Evolutionary conservation across 768 basidiomycete species (phyloP).

Genomic region (Piloderma croceum): DNA sequence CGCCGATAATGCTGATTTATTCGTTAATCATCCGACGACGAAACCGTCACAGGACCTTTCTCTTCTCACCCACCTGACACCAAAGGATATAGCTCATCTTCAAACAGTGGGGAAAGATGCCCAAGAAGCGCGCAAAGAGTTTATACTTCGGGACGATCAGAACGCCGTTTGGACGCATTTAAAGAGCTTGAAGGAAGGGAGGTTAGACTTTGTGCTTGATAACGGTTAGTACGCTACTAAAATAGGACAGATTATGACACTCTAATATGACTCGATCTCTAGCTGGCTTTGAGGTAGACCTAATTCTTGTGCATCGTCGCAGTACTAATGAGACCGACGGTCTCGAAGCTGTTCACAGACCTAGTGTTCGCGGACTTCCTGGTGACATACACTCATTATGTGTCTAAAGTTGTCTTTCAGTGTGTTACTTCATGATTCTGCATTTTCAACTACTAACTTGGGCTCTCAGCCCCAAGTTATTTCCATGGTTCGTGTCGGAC

Average conservation of each 20-base stretch:
- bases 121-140: conserved; percentile 67
- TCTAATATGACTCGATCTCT: too few species aligned
- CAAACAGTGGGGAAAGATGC: conserved; percentile 82
- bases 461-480: conserved; percentile 73
- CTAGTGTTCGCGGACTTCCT: conserved; percentile 91
- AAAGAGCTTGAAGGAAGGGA: conserved; percentile 39
- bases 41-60: conserved; percentile 70
- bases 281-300: conserved; percentile 86
- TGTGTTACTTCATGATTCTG: conserved; percentile 31
- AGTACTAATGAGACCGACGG: too few species aligned
- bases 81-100: conserved; percentile 74
- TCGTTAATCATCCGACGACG: conserved; percentile 1
- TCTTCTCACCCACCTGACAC: conserved; percentile 78
- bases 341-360: conserved; percentile 78
- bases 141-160: conserved; percentile 83
- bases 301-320: neutral
- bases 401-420: conserved; percentile 86
- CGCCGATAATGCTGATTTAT: neutral
- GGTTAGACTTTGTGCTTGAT: conserved; percentile 86
- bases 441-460: conserved; percentile 1
- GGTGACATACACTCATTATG: conserved; percentile 81
- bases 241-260: too few species aligned
- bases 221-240: conserved; percentile 55
- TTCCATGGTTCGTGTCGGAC: conserved; percentile 98
- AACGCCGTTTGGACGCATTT: conserved; percentile 68